Conservation (phyloP, 1,139 yeast species). For the Hansenula lynferdii region DNA sequence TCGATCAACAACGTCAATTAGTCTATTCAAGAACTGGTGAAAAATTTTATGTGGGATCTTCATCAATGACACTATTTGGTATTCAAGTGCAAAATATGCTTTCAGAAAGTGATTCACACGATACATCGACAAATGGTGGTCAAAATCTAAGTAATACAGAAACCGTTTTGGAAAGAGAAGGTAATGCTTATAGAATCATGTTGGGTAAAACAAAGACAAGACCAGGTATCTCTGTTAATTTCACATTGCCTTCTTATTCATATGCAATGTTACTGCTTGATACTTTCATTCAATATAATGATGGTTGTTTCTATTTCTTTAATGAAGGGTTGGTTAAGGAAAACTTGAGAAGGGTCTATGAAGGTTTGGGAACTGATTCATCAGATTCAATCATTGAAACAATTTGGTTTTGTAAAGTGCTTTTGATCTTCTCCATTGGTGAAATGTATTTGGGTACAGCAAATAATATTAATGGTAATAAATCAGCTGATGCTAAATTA, state of each 20-base stretch:
- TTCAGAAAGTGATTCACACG: conserved; percentile 15
- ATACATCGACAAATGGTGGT: conserved; percentile 7
- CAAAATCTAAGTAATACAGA: conserved; percentile 21
- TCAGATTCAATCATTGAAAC: conserved; percentile 62
- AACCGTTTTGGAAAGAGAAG: conserved; percentile 60
- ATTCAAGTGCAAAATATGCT: conserved; percentile 60
- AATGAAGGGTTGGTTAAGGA: conserved; percentile 75
- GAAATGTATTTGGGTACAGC: conserved; percentile 82
- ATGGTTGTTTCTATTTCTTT: conserved; percentile 83
- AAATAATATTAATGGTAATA: conserved; percentile 38
- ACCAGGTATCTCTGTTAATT: conserved; percentile 62
- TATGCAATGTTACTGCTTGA: conserved; percentile 73
- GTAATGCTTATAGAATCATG: conserved; percentile 67
- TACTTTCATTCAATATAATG: conserved; percentile 72
- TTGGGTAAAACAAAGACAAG: conserved; percentile 63
- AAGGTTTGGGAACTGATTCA: conserved; percentile 27
- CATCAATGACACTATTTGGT: conserved; percentile 78
- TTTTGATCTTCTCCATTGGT: conserved; percentile 75
- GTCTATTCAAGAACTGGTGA: conserved; percentile 74
- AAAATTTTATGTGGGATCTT: conserved; percentile 69
- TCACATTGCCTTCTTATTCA: conserved; percentile 71
- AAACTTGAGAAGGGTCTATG: conserved; percentile 56
- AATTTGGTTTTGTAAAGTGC: conserved; percentile 75
- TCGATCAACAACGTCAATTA: conserved; percentile 65
- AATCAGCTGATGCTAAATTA: conserved; percentile 34